Evolutionary conservation across 2,329 filamentous ascomycete genomes (phyloP), one percentile per base, ranked within the genome.

Genomic region (Elsinoe perseae): DNA sequence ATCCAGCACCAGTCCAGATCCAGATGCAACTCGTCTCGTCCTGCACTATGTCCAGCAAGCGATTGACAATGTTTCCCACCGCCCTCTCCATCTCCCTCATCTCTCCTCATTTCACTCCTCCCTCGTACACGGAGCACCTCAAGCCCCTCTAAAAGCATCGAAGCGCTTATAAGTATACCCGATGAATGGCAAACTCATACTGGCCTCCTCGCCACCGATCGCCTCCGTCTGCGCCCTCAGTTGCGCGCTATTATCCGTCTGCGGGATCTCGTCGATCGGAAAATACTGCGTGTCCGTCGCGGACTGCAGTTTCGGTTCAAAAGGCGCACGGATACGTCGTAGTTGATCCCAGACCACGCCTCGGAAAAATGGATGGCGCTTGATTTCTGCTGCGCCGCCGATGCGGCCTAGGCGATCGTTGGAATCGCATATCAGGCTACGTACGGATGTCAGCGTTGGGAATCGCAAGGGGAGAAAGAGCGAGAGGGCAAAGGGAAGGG

Each of bases 111-210:
- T 27, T 30, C 48, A 36, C 25, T 34, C 48, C 30, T n/a, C n/a
- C n/a, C n/a, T n/a, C n/a, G n/a, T n/a, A n/a, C n/a, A 4, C 28
- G n/a, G n/a, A 36, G 4, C 28, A 3, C 30, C 48, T 52, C 48
- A 52, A 36, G 48, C 48, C 28, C 67, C 68, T 53, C 73, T 65
- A 73, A 84, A 84, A 57, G 80, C 83, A 71, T 85, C 84, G 73
- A 98, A 98, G 60, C 93, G 88, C 82, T 97, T 98, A 78, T 96
- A 98, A 7, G 93, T 95, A 73, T 95, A 95, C 32, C 89, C 89
- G 65, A 95, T 93, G 70, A 95, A 98, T 2, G 93, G 93, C 73
- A 98, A 75, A 74, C 88, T 95, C 83, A 96, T 91, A 74, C 95
- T 92, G 2, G 91, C 89, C 61, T 89, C 85, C 69, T 95, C 87